phyloP scores from a whole-genome alignment of 768 basidiomycete species.

The Rickenella mellea region DNA sequence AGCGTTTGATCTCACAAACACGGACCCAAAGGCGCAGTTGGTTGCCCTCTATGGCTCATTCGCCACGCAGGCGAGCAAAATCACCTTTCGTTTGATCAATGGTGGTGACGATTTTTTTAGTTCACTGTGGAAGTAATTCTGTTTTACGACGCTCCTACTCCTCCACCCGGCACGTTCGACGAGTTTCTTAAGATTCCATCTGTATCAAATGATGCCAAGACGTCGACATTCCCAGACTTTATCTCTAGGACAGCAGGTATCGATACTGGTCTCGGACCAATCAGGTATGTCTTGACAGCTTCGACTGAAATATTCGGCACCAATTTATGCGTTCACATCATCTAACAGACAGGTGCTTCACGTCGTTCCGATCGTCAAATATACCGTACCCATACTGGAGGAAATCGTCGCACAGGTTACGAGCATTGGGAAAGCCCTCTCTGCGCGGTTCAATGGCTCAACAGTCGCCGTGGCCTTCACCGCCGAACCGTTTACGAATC shows the following conservation, averaged over 20 bases:
- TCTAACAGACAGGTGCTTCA: background rate
- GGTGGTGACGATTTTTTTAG: conserved; percentile 4
- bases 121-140: conserved; percentile 23
- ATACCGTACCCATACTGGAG: background rate
- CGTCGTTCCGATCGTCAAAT: background rate
- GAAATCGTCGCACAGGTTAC: background rate
- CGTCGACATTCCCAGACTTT: conserved; percentile 25
- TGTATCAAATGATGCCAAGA: conserved; percentile 27
- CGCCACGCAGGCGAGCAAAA: background rate
- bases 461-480: conserved; percentile 7
- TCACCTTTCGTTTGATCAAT: background rate
- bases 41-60: conserved; percentile 35
- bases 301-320: conserved; percentile 20
- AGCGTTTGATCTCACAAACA: conserved; percentile 29
- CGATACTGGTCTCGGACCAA: background rate
- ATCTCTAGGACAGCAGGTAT: conserved; percentile 23
- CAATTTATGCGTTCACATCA: background rate
- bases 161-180: conserved; percentile 42
- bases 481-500: conserved; percentile 1
- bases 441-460: background rate
- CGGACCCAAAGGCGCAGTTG: conserved; percentile 41
- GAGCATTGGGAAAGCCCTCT: background rate
- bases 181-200: conserved; percentile 36
- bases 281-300: conserved; percentile 23
- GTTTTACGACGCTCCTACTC: conserved; percentile 51